Evolutionary conservation across 208 protist species (phyloP).

Genomic region (Phytomonas sp.): DNA sequence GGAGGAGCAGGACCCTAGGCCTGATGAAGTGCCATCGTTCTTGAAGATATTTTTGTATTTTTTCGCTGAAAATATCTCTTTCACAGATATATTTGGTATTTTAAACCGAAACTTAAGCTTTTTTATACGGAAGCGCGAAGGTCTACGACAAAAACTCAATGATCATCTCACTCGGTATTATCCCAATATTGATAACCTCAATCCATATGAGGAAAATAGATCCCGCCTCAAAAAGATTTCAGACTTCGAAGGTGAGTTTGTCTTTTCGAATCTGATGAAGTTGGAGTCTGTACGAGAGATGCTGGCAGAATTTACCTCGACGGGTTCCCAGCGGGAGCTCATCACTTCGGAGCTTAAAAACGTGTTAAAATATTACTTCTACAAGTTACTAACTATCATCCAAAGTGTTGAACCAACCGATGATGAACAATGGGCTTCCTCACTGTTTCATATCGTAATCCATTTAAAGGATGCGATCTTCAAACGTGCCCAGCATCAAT

Average conservation of each 20-base stretch:
- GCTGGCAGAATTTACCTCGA: neutral
- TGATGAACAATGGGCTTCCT: neutral
- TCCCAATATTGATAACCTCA: neutral
- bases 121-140: neutral
- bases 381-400: neutral
- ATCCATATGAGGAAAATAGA: neutral
- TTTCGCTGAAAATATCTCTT: neutral
- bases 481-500: neutral
- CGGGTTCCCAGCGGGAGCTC: neutral
- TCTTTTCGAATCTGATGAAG: neutral
- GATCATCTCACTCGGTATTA: neutral
- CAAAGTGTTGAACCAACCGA: neutral
- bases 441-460: neutral
- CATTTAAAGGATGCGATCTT: neutral
- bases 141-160: neutral
- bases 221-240: neutral
- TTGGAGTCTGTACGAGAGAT: neutral
- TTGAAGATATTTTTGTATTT: neutral
- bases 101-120: neutral
- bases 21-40: neutral
- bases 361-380: neutral
- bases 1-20: neutral
- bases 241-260: neutral
- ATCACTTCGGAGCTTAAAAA: neutral
- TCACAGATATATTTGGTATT: neutral